Base-by-base conservation (phyloP, 108 stramenopile species). In the Cyclostephanos tholiformis region DNA sequence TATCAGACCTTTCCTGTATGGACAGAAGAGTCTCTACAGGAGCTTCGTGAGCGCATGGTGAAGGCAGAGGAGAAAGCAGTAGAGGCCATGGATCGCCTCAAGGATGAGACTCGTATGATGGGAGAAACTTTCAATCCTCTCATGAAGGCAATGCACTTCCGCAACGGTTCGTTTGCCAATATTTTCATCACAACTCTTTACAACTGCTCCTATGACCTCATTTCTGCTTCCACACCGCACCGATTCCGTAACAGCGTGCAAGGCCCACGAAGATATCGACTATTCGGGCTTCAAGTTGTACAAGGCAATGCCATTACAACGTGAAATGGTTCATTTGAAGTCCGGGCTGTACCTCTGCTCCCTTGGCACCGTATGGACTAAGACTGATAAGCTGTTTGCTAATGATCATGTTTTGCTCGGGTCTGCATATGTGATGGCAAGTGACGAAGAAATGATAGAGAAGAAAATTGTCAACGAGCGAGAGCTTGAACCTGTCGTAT, bases 81-180 rank as follows among this genome's bases (percentile, higher is more conserved):
- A 29, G 74, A 69, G 44, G 71, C 80, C 0, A 64, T 87, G 53
- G 61, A 79, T 35, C 63, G 83, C 22, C 80, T 85, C 25, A 65
- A 78, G 41, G 81, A 82, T 17, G 88, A 82, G 63, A 64, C 87
- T 10, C 38, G 51, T 17, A 84, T 79, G 77, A 86, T 87, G 81
- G 73, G 76, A 58, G 75, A 74, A 32, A 84, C 86, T 1, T 65
- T 52, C 22, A 91, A 91, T 71, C 75, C 78, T 16, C 48, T 91
- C 26, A 69, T 76, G 65, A 91, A 91, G 77, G 86, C 88, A 10
- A 56, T 87, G 76, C 86, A 88, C 59, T 88, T 84, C 57, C 79
- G 84, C 41, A 86, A 88, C 71, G 83, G 57, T 58, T 16, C 29
- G 57, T 58, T 14, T 46, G 44, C 35, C 38, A 41, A 22, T 13